Base-by-base conservation (phyloP, 2,329 filamentous ascomycete species). In the Hymenoscyphus infarciens region DNA sequence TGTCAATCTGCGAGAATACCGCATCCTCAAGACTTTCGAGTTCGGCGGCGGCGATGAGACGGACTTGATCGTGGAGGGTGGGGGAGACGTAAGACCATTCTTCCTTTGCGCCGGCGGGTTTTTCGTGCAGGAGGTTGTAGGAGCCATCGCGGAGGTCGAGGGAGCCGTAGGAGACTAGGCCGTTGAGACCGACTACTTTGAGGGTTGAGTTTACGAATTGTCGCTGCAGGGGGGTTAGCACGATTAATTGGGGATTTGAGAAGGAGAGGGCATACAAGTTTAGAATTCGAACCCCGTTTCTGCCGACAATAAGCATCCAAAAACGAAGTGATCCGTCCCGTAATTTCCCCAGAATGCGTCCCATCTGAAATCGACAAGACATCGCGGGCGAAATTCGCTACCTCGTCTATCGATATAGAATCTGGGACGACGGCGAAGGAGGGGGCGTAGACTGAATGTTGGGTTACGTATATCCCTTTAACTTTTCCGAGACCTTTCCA, bases 31-130 rank as follows among this genome's bases (percentile, higher is more conserved):
- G 57, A 29, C 45, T 59, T 15, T 64, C 62, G 10, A 67, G 61
- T 35, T 64, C 65, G n/a, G 62, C 61, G 7, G 65, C 66, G 3
- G 63, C 66, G 25, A 63, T 57, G 22, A 68, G 57, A 1, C 66
- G 66, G 27, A 68, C 60, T 39, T 68, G 66, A 33, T 68, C 66
- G 39, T 67, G 65, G 19, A 68, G 61, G 5, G 65, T 67, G 6
- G 66, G 63, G 6, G 65, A 65, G 1, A 67, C 63, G 31, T 62
- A 68, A n/a, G 49, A 63, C 31, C 61, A 54, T n/a, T 57, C 53
- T 13, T 54, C 39, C 5, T 16, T 19, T 7, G 22, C 45, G 38
- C n/a, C 29, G 25, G 49, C 54, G 6, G 52, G 35, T 38, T 54
- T 56, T 5, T 42, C 54, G 5, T 57, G 35, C 1, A 67, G 61